Evolutionary conservation across 345 rosid genomes (phyloP).

Genomic region (Punica granatum): DNA sequence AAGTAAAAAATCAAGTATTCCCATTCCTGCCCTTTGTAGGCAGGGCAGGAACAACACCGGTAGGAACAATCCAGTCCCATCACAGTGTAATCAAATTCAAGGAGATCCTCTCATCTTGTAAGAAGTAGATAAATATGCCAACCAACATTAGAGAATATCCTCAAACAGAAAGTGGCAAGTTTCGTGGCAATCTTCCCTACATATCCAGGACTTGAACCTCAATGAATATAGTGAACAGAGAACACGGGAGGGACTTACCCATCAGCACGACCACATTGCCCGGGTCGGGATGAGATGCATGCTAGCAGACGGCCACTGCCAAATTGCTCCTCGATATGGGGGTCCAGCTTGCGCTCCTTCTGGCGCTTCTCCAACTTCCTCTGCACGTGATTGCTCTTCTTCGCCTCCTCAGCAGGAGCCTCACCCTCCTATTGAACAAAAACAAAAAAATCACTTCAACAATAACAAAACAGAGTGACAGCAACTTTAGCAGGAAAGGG

Average conservation of each 20-base stretch:
- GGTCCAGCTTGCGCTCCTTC: slow-evolving; percentile 40
- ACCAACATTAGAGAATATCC: neutral
- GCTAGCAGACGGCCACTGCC: slow-evolving; percentile 62
- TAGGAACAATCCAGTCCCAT: neutral
- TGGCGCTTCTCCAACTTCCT: slow-evolving; percentile 54
- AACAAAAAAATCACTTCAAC: neutral
- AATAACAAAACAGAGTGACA: neutral
- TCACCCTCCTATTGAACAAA: slow-evolving; percentile 37
- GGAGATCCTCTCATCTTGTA: neutral
- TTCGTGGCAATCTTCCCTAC: neutral
- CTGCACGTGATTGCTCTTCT: slow-evolving; percentile 50
- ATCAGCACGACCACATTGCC: slow-evolving; percentile 76
- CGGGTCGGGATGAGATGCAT: slow-evolving; percentile 67
- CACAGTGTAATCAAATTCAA: neutral
- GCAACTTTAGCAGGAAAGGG: neutral
- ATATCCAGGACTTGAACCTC: neutral
- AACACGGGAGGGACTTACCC: slow-evolving; percentile 31
- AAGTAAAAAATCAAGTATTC: neutral
- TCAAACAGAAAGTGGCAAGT: neutral
- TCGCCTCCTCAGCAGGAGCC: slow-evolving; percentile 40
- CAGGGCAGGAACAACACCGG: neutral
- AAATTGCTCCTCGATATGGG: slow-evolving; percentile 70
- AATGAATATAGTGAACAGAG: neutral
- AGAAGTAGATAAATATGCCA: neutral
- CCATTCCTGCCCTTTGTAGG: too few species aligned